Evolutionary conservation across 2,329 filamentous ascomycete genomes (phyloP).

Genomic region (Clonostachys sp.): DNA sequence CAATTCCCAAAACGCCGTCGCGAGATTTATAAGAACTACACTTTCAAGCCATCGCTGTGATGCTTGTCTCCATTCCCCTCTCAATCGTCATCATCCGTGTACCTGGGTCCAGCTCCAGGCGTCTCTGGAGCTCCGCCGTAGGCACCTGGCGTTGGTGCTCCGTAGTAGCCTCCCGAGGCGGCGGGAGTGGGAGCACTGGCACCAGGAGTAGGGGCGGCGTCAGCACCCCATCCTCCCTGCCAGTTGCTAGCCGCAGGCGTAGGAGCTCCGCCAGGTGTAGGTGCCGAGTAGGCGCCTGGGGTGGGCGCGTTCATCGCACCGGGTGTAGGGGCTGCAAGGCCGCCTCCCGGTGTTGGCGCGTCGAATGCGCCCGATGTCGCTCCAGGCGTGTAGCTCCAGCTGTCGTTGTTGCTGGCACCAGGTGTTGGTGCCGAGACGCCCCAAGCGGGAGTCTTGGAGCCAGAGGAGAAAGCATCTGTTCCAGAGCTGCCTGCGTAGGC

Average conservation of each 20-base stretch:
- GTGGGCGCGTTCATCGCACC: conserved; percentile 65
- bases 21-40: too few species aligned
- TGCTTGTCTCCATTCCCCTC: too few species aligned
- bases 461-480: conserved; percentile 58
- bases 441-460: conserved; percentile 77
- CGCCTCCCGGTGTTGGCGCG: conserved; percentile 61
- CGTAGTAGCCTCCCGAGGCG: conserved; percentile 53
- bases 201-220: conserved; percentile 62
- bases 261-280: conserved; percentile 61
- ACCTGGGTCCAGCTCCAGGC: conserved; percentile 34
- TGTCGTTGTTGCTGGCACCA: conserved; percentile 51
- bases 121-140: neutral
- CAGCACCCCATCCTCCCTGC: conserved; percentile 60
- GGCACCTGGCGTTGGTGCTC: conserved; percentile 53
- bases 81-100: conserved; percentile 45
- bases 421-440: conserved; percentile 53
- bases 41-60: too few species aligned
- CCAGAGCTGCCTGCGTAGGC: conserved; percentile 47
- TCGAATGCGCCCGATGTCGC: conserved; percentile 53
- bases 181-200: conserved; percentile 56
- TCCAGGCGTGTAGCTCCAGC: conserved; percentile 56
- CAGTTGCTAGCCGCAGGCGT: conserved; percentile 60
- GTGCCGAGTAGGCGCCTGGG: conserved; percentile 62
- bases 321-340: conserved; percentile 55
- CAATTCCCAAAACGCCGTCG: too few species aligned